Percentiles rank a stretch among this genome's conserved stretches.
These are phyloP conservation scores for Aspergillus proliferans DNA, from an alignment of 2,329 filamentous ascomycete species.

Conservation along the genomic window DNA sequence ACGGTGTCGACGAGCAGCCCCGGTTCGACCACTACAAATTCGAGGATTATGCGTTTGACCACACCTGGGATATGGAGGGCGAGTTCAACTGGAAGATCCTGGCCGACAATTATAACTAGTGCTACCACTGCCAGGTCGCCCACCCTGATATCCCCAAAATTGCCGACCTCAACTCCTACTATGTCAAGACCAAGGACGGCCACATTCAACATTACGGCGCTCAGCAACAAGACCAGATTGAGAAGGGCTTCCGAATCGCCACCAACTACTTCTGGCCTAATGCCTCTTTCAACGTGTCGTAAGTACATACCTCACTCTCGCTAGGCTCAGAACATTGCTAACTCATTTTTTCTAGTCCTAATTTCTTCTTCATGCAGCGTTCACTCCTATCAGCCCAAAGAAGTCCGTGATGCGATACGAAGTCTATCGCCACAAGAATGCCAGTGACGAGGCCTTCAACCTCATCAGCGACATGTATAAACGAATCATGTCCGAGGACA, in stretches of 20 bases:
- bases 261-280: slow-evolving; percentile 23
- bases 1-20: slow-evolving; percentile 43
- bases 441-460: slow-evolving; percentile 51
- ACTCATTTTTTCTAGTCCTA: slow-evolving; percentile 33
- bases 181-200: slow-evolving; percentile 42
- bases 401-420: slow-evolving; percentile 55
- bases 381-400: slow-evolving; percentile 49
- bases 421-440: slow-evolving; percentile 55
- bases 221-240: slow-evolving; percentile 44
- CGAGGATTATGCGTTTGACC: slow-evolving; percentile 50
- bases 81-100: slow-evolving; percentile 58
- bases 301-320: slow-evolving; percentile 14
- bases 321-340: slow-evolving; percentile 16
- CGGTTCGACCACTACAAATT: slow-evolving; percentile 46
- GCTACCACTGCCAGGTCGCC: slow-evolving; percentile 55
- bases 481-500: slow-evolving; percentile 59
- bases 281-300: slow-evolving; percentile 19
- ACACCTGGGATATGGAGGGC: slow-evolving; percentile 52
- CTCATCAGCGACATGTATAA: slow-evolving; percentile 55
- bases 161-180: slow-evolving; percentile 50
- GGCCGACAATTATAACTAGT: slow-evolving; percentile 60
- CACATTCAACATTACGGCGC: slow-evolving; percentile 46
- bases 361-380: slow-evolving; percentile 60
- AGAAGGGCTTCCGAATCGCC: slow-evolving; percentile 34
- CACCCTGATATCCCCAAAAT: slow-evolving; percentile 52